These are phyloP conservation scores for Periconia macrospinosa DNA, from an alignment of 2,329 filamentous ascomycete species.

Conservation along the genomic window DNA sequence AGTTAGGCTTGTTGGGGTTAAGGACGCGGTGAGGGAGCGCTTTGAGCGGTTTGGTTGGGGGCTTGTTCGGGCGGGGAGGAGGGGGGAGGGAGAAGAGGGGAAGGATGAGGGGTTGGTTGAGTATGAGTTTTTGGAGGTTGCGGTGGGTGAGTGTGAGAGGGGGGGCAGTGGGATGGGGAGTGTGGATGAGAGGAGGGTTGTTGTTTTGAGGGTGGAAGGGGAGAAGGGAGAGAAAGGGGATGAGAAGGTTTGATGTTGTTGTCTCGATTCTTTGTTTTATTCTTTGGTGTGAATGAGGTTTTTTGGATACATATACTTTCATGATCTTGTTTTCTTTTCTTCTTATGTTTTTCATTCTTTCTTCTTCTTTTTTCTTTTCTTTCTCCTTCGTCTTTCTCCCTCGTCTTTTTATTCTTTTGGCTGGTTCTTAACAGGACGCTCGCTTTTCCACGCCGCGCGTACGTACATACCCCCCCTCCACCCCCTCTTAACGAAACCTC, in stretches of 20 bases:
- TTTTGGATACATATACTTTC: not conserved
- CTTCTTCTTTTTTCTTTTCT: not conserved
- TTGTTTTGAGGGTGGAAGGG: not conserved
- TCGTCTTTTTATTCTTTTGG: too few relatives aligned
- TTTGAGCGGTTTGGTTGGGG: slow-evolving; percentile 41
- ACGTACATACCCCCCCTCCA: too few relatives aligned
- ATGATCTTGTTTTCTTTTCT: not conserved
- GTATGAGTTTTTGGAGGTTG: not conserved
- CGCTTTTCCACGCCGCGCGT: too few relatives aligned
- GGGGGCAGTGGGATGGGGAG: not conserved
- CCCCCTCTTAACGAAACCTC: too few relatives aligned
- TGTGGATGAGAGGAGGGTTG: not conserved
- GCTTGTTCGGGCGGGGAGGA: slow-evolving; percentile 13
- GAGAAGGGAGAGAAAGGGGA: not conserved
- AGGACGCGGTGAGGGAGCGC: slow-evolving; percentile 39
- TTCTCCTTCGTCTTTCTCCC: too few relatives aligned
- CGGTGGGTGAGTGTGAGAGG: not conserved
- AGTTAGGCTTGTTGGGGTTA: slow-evolving; percentile 55
- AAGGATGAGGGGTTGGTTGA: not conserved
- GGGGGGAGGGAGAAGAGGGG: not conserved
- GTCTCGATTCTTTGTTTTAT: not conserved
- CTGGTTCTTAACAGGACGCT: too few relatives aligned
- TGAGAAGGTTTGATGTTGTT: not conserved
- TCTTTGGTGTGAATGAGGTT: not conserved
- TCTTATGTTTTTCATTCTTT: not conserved